Conservation (phyloP, 129 eudicot genomes). For the Flaveria sonorensis region DNA sequence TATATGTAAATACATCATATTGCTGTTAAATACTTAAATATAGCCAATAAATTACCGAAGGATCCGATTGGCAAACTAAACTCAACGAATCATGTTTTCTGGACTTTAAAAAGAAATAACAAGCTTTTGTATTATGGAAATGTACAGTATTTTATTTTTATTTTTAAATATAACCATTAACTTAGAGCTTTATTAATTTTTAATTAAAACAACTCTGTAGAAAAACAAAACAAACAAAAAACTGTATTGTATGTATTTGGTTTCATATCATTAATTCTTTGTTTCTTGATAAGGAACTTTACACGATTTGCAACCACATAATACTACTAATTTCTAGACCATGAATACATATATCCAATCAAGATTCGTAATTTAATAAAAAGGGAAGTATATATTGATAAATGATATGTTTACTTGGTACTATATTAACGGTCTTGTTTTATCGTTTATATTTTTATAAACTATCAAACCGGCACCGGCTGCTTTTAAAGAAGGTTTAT, state of each 20-base stretch:
- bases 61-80: too few relatives aligned
- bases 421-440: not conserved
- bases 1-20: not conserved
- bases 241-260: not conserved
- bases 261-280: not conserved
- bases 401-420: not conserved
- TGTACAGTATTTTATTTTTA: not conserved
- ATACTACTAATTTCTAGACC: not conserved
- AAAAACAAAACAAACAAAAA: not conserved
- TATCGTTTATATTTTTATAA: not conserved
- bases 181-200: not conserved
- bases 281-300: not conserved
- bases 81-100: not conserved
- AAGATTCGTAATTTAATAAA: not conserved
- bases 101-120: not conserved
- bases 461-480: not conserved
- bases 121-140: not conserved
- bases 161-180: not conserved
- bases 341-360: not conserved
- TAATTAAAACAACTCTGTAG: not conserved
- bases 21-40: too few relatives aligned
- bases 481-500: not conserved
- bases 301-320: constrained; percentile 13
- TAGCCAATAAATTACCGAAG: too few relatives aligned
- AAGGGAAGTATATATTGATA: not conserved